A percentile compares a stretch with the other conserved stretches of the same genome.
Evolutionary conservation across 2,329 filamentous ascomycete genomes (phyloP).

Genomic region (Davidsoniella australis): DNA sequence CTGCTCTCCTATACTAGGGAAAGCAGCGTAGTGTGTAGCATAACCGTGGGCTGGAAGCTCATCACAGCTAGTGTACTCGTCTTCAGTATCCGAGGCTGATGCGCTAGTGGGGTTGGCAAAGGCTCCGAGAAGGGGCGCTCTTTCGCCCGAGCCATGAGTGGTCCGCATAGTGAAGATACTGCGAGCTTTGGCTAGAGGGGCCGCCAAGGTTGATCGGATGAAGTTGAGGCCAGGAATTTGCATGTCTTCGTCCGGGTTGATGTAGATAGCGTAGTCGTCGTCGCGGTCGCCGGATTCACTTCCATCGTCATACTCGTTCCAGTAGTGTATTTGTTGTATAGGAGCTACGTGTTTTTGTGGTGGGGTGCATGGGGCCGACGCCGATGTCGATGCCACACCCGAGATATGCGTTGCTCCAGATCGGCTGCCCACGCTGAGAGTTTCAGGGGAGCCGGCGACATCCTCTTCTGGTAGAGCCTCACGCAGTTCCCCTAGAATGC

Average conservation of each 20-base stretch:
- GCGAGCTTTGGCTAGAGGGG: conserved; percentile 33
- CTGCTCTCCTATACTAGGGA: conserved; percentile 33
- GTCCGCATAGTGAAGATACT: conserved; percentile 26
- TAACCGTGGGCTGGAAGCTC: conserved; percentile 34
- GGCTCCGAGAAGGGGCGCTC: conserved; percentile 17
- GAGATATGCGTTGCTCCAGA: conserved; percentile 15
- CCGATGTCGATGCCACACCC: conserved; percentile 2
- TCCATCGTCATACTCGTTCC: conserved; percentile 77
- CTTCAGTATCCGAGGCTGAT: conserved; percentile 10
- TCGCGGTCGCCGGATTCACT: conserved; percentile 47
- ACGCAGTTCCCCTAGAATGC: conserved; percentile 30
- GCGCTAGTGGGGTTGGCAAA: conserved; percentile 1
- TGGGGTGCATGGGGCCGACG: conserved; percentile 13
- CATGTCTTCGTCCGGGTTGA: conserved; percentile 47
- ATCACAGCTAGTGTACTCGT: conserved; percentile 34
- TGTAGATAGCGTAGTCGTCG: conserved; percentile 53
- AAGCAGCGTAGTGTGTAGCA: conserved; percentile 33
- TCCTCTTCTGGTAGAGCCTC: conserved; percentile 24
- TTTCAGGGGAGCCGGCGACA: conserved; percentile 24
- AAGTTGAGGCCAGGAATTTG: conserved; percentile 47
- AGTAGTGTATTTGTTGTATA: conserved; percentile 35
- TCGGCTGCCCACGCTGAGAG: conserved; percentile 16
- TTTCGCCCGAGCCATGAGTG: conserved; percentile 15
- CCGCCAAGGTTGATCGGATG: conserved; percentile 33
- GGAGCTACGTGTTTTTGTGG: conserved; percentile 12